Evolutionary conservation across 164 flowering plant genomes (phyloP), one percentile per base, ranked within the genome.

Genomic region (Litsea cubeba): DNA sequence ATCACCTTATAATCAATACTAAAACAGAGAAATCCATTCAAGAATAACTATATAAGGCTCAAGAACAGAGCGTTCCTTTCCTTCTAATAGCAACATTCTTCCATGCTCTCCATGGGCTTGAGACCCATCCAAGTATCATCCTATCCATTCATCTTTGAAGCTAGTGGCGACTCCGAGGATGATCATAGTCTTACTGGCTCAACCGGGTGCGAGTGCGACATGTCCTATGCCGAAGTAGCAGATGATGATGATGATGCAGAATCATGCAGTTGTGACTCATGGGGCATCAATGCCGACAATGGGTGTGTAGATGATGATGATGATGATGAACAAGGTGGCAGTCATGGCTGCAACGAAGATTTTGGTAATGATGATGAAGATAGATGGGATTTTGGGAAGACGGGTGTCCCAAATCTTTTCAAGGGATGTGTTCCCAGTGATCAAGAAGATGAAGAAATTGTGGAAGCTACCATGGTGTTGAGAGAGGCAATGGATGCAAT

Each of bases 171-270:
- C n/a, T 66, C 69, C 5, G 69, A 66, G 69, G 69, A 30, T 30
- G 69, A 26, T 63, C 12, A 12, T 3, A 25, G 23, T 25, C 15
- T 1, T 12, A 25, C 2, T 24, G 12, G 23, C 66, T 11, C 22
- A 22, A 24, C 12, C 22, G 10, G 24, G 12, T 24, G 66, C 12
- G 66, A 24, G 12, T 12, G 28, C 20, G 69, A 30, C 46, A 30
- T 65, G 20, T 25, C 68, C 20, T 12, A 25, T 22, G 25, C 12
- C 3, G 25, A 23, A 5, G n/a, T 20, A 22, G 10, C 3, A 3
- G 46, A 66, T 15, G 69, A 26, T 2, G 69, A 66, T 30, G 69
- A 66, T 30, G 69, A 66, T 30, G 69, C 69, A 0, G 69, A 66
- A 35, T 66, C 69, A 15, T 66, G 69, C 35, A 66, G 69, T 30